A percentile compares a stretch with the other conserved stretches of the same genome.
Conservation (phyloP, 2,329 filamentous ascomycete species). For the Trichoderma simmonsii region DNA sequence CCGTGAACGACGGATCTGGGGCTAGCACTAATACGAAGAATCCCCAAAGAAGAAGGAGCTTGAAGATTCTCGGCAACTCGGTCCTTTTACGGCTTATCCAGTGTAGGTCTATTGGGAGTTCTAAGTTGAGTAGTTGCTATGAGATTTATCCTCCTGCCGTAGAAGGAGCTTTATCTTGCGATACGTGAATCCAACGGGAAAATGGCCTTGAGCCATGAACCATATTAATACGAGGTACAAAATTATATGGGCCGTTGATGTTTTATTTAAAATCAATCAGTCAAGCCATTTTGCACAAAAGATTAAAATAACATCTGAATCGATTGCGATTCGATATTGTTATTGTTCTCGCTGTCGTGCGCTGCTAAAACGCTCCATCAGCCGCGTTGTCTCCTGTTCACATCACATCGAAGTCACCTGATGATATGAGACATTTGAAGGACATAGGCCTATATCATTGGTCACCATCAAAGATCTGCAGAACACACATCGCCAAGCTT, state of each 20-base stretch:
- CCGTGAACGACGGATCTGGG: neutral
- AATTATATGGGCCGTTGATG: neutral
- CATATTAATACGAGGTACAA: neutral
- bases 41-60: conserved; percentile 13
- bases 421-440: too few relatives aligned
- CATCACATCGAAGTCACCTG: too few relatives aligned
- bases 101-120: neutral
- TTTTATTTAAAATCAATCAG: neutral
- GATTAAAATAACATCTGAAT: neutral
- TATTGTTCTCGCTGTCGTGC: neutral
- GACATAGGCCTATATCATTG: too few relatives aligned
- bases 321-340: neutral
- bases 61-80: conserved; percentile 2
- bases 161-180: neutral
- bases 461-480: too few relatives aligned
- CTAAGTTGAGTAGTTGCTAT: neutral
- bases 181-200: neutral
- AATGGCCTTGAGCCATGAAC: neutral
- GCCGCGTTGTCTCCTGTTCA: neutral
- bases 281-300: neutral
- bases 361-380: neutral
- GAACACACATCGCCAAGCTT: too few relatives aligned
- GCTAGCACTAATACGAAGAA: neutral
- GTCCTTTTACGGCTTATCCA: conserved; percentile 3
- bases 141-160: neutral